These are phyloP conservation scores for Phytophthora cryptogea DNA, from an alignment of 352 stramenopile genomes.

Conservation along the genomic window DNA sequence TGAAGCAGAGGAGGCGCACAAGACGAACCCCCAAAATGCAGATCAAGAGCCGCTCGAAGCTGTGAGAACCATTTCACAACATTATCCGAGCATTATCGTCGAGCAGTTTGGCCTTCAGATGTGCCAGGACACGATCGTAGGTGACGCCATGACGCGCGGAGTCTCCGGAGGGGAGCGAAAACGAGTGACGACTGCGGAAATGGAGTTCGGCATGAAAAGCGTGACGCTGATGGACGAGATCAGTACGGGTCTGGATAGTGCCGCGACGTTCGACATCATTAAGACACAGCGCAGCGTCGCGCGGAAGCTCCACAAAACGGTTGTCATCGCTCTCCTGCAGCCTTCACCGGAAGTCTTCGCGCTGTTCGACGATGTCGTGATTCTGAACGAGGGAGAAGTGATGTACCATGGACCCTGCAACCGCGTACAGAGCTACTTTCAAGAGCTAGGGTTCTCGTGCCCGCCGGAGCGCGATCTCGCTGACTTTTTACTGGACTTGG, in stretches of 20 bases:
- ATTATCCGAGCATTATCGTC: conserved; percentile 41
- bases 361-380: conserved; percentile 70
- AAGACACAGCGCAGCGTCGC: conserved; percentile 35
- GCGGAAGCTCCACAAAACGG: conserved; percentile 35
- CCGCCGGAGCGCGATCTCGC: conserved; percentile 35
- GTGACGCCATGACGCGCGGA: conserved; percentile 53
- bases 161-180: conserved; percentile 82
- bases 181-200: conserved; percentile 52
- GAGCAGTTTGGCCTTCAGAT: conserved; percentile 33
- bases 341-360: conserved; percentile 90
- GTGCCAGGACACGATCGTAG: conserved; percentile 41
- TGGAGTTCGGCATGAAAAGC: conserved; percentile 76
- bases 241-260: conserved; percentile 89
- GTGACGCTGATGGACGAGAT: conserved; percentile 91
- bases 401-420: conserved; percentile 30
- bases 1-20: conserved; percentile 18
- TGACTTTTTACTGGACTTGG: conserved; percentile 43
- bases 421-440: conserved; percentile 18
- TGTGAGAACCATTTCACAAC: conserved; percentile 14
- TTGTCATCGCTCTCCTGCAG: conserved; percentile 80
- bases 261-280: conserved; percentile 51
- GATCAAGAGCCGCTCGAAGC: conserved; percentile 18
- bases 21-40: background rate
- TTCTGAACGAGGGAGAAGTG: conserved; percentile 57
- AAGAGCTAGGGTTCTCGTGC: conserved; percentile 49